Percentiles rank a stretch among this genome's conserved stretches.
Evolutionary conservation across 192 early-diverging fungal genomes (phyloP).

Genomic region (Gaertneriomyces sp.): DNA sequence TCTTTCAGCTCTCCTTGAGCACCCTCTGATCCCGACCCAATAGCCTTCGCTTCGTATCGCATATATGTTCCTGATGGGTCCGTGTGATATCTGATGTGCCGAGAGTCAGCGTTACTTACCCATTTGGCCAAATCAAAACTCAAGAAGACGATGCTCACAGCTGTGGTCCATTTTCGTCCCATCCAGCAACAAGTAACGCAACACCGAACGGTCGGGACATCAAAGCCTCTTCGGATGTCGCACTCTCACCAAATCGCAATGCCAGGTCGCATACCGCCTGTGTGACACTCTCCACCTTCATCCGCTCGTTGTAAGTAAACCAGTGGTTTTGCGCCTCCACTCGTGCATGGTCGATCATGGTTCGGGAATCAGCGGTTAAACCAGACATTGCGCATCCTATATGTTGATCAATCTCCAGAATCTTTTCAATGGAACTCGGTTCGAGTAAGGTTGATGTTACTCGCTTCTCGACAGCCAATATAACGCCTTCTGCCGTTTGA

Average conservation of each 20-base stretch:
- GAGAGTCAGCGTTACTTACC: too few relatives aligned
- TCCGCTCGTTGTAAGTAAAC: conserved; percentile 92
- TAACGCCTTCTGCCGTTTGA: conserved; percentile 87
- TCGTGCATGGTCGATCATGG: conserved; percentile 97
- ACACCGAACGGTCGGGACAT: conserved; percentile 99
- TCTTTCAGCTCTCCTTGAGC: conserved; percentile 97
- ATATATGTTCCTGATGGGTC: conserved; percentile 98
- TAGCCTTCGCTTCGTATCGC: conserved; percentile 95
- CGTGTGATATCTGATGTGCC: conserved; percentile 69
- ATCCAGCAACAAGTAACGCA: conserved; percentile 94
- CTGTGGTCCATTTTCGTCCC: conserved; percentile 96
- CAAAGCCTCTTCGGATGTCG: conserved; percentile 91
- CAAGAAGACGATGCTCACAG: conserved; percentile 61
- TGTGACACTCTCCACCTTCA: conserved; percentile 94
- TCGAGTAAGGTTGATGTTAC: conserved; percentile 90
- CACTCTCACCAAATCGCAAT: conserved; percentile 94
- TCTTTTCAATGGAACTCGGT: conserved; percentile 94
- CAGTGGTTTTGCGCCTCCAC: conserved; percentile 95
- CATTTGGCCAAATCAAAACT: not conserved
- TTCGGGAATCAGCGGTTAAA: conserved; percentile 91
- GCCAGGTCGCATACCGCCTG: conserved; percentile 98
- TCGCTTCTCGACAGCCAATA: conserved; percentile 96
- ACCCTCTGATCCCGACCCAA: conserved; percentile 98
- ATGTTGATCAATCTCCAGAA: conserved; percentile 93
- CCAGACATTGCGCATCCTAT: conserved; percentile 97